phyloP scores from a whole-genome alignment of 1,284 basidiomycete species.

The Vanrija pseudolonga region DNA sequence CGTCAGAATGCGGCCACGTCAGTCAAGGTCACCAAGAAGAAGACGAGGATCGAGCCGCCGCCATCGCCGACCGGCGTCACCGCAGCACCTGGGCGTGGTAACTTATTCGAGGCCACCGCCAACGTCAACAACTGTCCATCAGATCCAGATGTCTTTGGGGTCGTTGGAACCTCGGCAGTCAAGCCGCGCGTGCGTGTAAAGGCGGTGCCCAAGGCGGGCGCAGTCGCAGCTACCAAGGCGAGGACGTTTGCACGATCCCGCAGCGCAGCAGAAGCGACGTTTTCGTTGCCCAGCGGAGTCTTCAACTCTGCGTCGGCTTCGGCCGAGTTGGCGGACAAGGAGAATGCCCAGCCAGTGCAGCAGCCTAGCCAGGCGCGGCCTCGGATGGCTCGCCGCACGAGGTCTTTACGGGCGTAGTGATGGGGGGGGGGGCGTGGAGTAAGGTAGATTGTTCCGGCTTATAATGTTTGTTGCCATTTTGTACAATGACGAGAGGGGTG shows the following conservation, averaged over 20 bases:
- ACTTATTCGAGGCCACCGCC: slow-evolving; percentile 21
- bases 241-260: not conserved
- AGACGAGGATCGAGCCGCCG: slow-evolving; percentile 2
- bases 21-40: slow-evolving; percentile 14
- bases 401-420: no score
- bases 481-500: no score
- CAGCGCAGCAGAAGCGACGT: no score
- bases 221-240: not conserved
- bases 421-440: no score
- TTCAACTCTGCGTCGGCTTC: no score
- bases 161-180: not conserved
- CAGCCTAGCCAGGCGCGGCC: no score
- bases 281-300: no score
- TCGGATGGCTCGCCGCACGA: no score
- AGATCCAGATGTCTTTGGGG: not conserved
- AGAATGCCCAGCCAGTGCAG: no score
- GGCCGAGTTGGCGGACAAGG: no score
- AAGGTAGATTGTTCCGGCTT: no score
- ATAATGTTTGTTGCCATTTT: no score
- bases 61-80: slow-evolving; percentile 23
- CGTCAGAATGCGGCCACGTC: slow-evolving; percentile 4
- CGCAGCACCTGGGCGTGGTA: slow-evolving; percentile 28
- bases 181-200: not conserved
- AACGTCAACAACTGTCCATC: not conserved
- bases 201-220: not conserved